Conservation (phyloP, 345 rosid genomes). For the Eucalyptus pauciflora region DNA sequence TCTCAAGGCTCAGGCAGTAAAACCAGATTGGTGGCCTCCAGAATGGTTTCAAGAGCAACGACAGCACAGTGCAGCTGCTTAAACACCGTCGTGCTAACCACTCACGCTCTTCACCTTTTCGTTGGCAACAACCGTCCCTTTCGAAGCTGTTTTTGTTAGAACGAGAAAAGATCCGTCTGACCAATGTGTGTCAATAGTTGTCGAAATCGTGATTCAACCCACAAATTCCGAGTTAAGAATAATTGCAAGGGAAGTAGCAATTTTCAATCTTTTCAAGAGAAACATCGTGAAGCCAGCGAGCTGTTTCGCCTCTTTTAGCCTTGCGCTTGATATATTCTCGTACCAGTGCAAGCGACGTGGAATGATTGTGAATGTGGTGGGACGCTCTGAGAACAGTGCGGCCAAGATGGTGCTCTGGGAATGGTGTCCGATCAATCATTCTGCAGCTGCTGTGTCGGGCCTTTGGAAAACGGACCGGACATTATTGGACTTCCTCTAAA, state of each 20-base stretch:
- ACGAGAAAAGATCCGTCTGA: not conserved
- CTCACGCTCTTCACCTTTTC: not conserved
- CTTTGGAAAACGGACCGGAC: not conserved
- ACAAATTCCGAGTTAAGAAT: not conserved
- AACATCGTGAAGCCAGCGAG: not conserved
- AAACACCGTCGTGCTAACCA: not conserved
- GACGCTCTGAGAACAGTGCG: not conserved
- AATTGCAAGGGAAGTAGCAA: not conserved
- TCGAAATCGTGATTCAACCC: not conserved
- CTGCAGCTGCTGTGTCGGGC: not conserved
- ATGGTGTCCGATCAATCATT: not conserved
- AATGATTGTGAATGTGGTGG: not conserved
- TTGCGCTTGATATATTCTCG: too few relatives aligned
- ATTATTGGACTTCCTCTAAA: not conserved
- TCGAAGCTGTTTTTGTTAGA: not conserved
- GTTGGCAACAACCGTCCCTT: not conserved
- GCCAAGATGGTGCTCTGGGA: not conserved
- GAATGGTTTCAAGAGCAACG: constrained; percentile 55
- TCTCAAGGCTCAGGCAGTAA: constrained; percentile 49
- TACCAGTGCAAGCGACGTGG: not conserved
- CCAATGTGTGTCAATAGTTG: not conserved
- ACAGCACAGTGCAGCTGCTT: constrained; percentile 21
- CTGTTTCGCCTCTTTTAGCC: too few relatives aligned
- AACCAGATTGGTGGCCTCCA: constrained; percentile 82
- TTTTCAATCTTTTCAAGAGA: not conserved